Conservation (phyloP, 2,329 filamentous ascomycete species). For the Simplicillium sp. region DNA sequence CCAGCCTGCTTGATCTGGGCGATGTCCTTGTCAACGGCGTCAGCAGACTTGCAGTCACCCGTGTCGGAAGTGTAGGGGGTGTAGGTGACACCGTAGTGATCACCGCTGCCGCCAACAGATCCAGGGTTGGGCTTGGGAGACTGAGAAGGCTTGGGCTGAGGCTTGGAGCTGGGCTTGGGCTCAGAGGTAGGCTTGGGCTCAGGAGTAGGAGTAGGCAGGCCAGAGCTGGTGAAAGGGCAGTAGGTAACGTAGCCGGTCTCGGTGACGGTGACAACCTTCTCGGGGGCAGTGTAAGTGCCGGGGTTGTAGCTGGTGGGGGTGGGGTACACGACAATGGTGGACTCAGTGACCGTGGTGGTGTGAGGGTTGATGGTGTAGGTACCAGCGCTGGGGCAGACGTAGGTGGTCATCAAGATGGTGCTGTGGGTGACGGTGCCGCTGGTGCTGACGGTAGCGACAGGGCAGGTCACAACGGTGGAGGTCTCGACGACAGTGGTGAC, state of each 20-base stretch:
- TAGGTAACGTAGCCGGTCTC: conserved; percentile 58
- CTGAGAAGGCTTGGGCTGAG: conserved; percentile 7
- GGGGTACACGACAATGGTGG: conserved; percentile 53
- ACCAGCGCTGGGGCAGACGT: conserved; percentile 62
- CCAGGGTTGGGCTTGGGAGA: conserved; percentile 12
- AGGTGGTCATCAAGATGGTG: conserved; percentile 60
- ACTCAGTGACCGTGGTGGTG: conserved; percentile 49
- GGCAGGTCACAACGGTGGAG: conserved; percentile 60
- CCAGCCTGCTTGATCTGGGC: conserved; percentile 51
- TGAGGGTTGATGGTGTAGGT: conserved; percentile 67
- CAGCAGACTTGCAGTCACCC: conserved; percentile 54
- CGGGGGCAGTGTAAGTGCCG: conserved; percentile 64
- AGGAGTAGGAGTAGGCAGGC: conserved; percentile 20
- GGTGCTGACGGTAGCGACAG: conserved; percentile 56
- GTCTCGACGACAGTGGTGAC: conserved; percentile 61
- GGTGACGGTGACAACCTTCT: conserved; percentile 57
- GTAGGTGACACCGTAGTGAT: conserved; percentile 71
- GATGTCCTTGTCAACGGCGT: conserved; percentile 52
- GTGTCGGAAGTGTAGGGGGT: conserved; percentile 55
- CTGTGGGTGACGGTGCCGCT: conserved; percentile 50
- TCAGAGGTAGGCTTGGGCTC: conserved; percentile 14
- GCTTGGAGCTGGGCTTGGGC: conserved; percentile 15
- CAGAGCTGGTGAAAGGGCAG: conserved; percentile 55
- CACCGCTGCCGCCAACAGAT: conserved; percentile 28
- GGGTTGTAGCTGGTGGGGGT: conserved; percentile 54